These are phyloP conservation scores for Saccharomyces hybrid DNA, from an alignment of 1,139 yeast genomes.

Conservation along the genomic window DNA sequence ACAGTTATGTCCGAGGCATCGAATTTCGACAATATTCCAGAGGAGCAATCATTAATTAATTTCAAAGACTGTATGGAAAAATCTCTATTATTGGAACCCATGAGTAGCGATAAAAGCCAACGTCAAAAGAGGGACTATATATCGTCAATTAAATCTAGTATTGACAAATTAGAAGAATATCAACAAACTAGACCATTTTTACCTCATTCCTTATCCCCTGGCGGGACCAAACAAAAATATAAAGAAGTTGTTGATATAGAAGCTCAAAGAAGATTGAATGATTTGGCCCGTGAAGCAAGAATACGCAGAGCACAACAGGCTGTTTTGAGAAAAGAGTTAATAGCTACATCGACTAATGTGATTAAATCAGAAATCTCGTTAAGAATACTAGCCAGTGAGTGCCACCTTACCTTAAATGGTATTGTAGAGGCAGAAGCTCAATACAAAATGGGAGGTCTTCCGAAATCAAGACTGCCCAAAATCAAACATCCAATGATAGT, in stretches of 20 bases:
- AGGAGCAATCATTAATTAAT: conserved; percentile 60
- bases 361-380: conserved; percentile 33
- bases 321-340: conserved; percentile 24
- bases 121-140: conserved; percentile 6
- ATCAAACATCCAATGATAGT: conserved; percentile 67
- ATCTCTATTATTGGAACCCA: conserved; percentile 48
- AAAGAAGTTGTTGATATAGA: conserved; percentile 49
- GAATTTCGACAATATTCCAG: conserved; percentile 42
- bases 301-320: conserved; percentile 31
- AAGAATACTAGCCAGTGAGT: conserved; percentile 38
- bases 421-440: conserved; percentile 38
- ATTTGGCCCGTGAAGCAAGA: conserved; percentile 31
- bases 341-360: conserved; percentile 29
- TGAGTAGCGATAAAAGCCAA: conserved; percentile 47
- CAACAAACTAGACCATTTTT: conserved; percentile 41
- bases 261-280: conserved; percentile 29
- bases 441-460: conserved; percentile 35
- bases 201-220: conserved; percentile 88
- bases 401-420: conserved; percentile 38
- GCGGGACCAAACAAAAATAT: conserved; percentile 81
- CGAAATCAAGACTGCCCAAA: conserved; percentile 27
- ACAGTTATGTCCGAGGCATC: conserved; percentile 61
- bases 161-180: conserved; percentile 6
- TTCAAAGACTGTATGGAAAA: conserved; percentile 58
- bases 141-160: conserved; percentile 4